Evolutionary conservation across 371 early-diverging fungal species (phyloP).

Genomic region (Thermomucor indicae-seudaticae): DNA sequence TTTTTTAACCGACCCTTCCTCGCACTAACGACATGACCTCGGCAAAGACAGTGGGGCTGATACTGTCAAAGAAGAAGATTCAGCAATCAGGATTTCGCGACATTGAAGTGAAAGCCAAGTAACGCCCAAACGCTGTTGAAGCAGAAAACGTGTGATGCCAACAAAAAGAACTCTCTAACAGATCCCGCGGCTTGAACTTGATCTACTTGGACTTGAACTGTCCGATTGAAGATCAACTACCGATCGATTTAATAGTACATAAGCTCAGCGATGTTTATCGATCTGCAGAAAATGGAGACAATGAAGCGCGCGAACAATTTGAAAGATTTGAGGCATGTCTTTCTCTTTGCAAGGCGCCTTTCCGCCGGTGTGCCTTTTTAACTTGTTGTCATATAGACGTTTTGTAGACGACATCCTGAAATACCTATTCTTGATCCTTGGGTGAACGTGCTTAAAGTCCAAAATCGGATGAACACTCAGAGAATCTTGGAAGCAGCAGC

Average conservation of each 20-base stretch:
- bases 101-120: no score
- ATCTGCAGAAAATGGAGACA: slow-evolving; percentile 26
- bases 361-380: neutral
- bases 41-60: neutral
- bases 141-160: no score
- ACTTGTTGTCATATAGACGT: slow-evolving; percentile 12
- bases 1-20: no score
- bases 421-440: slow-evolving; percentile 35
- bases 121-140: no score
- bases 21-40: neutral
- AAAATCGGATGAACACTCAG: slow-evolving; percentile 28
- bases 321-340: slow-evolving; percentile 28
- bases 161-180: slow-evolving; percentile 8
- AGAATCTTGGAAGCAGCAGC: slow-evolving; percentile 12
- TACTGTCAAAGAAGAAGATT: neutral
- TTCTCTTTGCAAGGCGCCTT: neutral
- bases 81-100: no score
- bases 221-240: slow-evolving; percentile 29
- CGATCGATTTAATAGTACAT: slow-evolving; percentile 42
- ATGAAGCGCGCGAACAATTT: slow-evolving; percentile 18
- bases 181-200: slow-evolving; percentile 28
- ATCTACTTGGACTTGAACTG: slow-evolving; percentile 33
- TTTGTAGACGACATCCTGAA: slow-evolving; percentile 23
- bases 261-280: slow-evolving; percentile 44
- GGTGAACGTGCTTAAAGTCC: slow-evolving; percentile 27